Conservation (phyloP, 2,329 filamentous ascomycete genomes). For the Colletotrichum abscissum region DNA sequence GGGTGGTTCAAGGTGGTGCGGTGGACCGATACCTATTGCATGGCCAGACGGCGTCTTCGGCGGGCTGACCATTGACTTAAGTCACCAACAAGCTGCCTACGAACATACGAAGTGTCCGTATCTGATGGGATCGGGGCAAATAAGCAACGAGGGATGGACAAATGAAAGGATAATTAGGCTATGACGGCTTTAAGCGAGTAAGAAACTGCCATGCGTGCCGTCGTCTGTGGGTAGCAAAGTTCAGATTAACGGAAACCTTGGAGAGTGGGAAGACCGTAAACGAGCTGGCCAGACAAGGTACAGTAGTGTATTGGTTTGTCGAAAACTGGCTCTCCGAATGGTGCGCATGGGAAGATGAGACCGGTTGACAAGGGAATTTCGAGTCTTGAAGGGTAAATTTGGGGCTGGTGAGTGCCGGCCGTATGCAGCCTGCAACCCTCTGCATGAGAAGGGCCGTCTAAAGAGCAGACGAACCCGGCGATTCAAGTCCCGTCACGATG, state of each 20-base stretch:
- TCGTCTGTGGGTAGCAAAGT: neutral
- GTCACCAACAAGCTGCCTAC: too few relatives aligned
- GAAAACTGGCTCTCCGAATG: neutral
- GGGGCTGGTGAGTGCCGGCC: slow-evolving; percentile 9
- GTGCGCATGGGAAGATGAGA: slow-evolving; percentile 4
- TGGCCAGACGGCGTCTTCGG: neutral
- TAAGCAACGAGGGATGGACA: neutral
- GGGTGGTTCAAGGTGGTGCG: neutral
- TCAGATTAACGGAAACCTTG: neutral
- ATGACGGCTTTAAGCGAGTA: neutral
- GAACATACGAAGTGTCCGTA: neutral
- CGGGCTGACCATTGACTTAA: too few relatives aligned
- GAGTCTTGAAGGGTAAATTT: neutral
- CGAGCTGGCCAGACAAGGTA: neutral
- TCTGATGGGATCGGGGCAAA: neutral
- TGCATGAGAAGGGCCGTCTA: neutral
- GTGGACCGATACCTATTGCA: slow-evolving; percentile 4
- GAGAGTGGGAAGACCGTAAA: neutral
- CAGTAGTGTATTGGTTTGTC: neutral
- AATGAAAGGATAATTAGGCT: neutral
- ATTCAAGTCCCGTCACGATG: neutral
- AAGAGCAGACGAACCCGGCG: neutral
- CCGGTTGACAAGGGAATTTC: neutral
- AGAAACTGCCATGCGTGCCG: slow-evolving; percentile 15
- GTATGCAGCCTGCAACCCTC: slow-evolving; percentile 20